These are phyloP conservation scores for Sarocladium kiliense DNA, from an alignment of 2,329 filamentous ascomycete genomes.

Conservation along the genomic window DNA sequence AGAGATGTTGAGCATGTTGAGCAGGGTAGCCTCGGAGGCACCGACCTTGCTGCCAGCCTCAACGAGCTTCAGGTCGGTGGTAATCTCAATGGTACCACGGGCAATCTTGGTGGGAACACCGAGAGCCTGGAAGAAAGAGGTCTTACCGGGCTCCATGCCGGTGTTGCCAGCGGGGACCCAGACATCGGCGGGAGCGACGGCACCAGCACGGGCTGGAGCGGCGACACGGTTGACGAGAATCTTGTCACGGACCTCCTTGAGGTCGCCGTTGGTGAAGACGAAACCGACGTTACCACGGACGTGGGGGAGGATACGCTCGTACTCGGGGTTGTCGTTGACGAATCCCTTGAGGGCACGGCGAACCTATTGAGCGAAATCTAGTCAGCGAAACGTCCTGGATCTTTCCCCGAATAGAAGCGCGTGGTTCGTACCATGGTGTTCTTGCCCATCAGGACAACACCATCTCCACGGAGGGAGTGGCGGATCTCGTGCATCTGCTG, in stretches of 20 bases:
- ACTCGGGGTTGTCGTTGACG: slow-evolving; percentile 85
- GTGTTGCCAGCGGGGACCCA: slow-evolving; percentile 98
- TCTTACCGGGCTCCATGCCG: slow-evolving; percentile 99
- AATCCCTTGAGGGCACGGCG: slow-evolving; percentile 97
- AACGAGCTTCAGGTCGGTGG: slow-evolving; percentile 93
- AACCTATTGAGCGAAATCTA: slow-evolving; percentile 48
- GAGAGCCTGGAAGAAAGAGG: slow-evolving; percentile 99
- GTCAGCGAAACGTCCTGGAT: background rate
- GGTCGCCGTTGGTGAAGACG: slow-evolving; percentile 97
- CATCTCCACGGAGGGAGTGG: slow-evolving; percentile 80
- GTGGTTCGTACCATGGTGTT: slow-evolving; percentile 86
- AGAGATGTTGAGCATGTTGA: slow-evolving; percentile 99
- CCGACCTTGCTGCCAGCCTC: slow-evolving; percentile 92
- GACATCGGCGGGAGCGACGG: slow-evolving; percentile 88
- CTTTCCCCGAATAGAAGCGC: background rate
- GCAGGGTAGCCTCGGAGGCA: slow-evolving; percentile 94
- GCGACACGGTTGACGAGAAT: slow-evolving; percentile 97
- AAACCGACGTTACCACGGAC: slow-evolving; percentile 98
- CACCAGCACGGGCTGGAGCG: slow-evolving; percentile 96
- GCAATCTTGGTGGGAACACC: slow-evolving; percentile 99
- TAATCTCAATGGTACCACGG: slow-evolving; percentile 99
- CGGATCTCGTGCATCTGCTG: slow-evolving; percentile 99
- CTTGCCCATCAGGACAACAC: slow-evolving; percentile 98
- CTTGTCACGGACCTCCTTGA: slow-evolving; percentile 89
- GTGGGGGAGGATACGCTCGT: slow-evolving; percentile 93